These are phyloP conservation scores for Calonectria naviculata DNA, from an alignment of 2,329 filamentous ascomycete species.

Conservation along the genomic window DNA sequence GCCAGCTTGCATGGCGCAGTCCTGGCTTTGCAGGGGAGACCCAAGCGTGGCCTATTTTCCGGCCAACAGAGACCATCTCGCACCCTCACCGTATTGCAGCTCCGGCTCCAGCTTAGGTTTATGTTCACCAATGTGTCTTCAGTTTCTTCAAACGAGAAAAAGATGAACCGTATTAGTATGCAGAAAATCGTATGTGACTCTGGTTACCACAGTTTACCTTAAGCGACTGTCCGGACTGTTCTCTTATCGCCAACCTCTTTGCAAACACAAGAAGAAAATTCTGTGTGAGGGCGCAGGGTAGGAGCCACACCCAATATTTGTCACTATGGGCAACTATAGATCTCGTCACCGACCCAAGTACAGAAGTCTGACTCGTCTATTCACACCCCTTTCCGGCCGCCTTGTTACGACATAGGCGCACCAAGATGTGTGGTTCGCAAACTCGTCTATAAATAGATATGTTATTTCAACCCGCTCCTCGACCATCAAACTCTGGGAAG, in stretches of 20 bases:
- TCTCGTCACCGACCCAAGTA: neutral
- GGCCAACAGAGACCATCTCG: neutral
- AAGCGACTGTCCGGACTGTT: no score
- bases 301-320: neutral
- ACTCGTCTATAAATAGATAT: neutral
- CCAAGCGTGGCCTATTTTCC: neutral
- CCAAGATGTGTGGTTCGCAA: neutral
- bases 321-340: neutral
- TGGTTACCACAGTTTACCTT: neutral
- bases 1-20: neutral
- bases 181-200: neutral
- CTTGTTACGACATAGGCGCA: neutral
- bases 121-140: no score
- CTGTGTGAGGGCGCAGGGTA: neutral
- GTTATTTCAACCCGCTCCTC: no score
- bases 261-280: neutral
- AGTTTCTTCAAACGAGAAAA: neutral
- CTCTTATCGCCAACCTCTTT: neutral
- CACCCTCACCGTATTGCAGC: neutral
- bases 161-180: no score
- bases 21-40: neutral
- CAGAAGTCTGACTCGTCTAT: neutral
- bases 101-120: no score
- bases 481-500: neutral
- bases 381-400: neutral